Conservation (phyloP, 192 early-diverging fungal genomes). For the Rhizophagus prolifer region DNA sequence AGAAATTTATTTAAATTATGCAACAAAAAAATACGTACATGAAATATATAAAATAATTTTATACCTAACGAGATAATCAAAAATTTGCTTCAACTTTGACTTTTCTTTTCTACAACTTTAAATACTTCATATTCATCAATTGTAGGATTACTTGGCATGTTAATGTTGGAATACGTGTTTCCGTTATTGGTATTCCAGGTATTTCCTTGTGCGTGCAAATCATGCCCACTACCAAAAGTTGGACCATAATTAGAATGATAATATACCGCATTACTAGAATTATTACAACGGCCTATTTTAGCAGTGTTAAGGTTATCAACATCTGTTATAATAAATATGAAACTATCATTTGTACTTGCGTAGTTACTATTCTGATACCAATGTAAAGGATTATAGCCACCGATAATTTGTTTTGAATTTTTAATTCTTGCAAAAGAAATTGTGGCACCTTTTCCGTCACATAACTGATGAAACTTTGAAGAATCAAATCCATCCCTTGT, state of each 20-base stretch:
- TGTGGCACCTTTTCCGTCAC: neutral
- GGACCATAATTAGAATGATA: neutral
- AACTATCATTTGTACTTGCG: neutral
- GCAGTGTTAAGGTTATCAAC: neutral
- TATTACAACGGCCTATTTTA: neutral
- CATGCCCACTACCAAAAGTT: neutral
- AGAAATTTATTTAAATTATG: too few relatives aligned
- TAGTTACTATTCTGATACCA: neutral
- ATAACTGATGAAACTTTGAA: neutral
- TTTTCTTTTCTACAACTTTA: too few relatives aligned
- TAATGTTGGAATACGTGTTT: neutral
- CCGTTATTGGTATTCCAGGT: neutral
- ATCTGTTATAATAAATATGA: neutral
- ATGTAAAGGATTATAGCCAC: neutral
- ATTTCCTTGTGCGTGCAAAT: neutral
- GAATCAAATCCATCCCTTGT: neutral
- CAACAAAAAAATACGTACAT: too few relatives aligned
- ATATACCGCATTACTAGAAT: neutral
- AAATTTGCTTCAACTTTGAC: too few relatives aligned
- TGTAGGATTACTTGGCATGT: neutral
- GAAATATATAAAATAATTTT: too few relatives aligned
- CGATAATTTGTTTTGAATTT: neutral
- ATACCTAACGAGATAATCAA: too few relatives aligned
- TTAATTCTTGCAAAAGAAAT: neutral
- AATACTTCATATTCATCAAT: too few relatives aligned